Base-by-base conservation (phyloP, 257 asterid genomes). In the Gentiana straminea region DNA sequence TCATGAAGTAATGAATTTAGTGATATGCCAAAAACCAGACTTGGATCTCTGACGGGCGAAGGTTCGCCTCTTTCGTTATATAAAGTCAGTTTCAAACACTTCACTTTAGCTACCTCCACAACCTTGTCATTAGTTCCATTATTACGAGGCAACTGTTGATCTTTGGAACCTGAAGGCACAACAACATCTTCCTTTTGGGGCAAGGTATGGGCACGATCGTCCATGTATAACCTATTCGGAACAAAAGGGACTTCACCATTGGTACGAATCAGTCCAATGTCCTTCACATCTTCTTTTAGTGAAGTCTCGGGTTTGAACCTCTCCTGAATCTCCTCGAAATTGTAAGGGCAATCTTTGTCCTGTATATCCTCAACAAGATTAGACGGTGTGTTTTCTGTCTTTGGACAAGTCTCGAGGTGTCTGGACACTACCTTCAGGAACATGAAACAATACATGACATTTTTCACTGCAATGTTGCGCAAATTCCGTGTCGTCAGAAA, bases 251-350 rank as follows among this genome's bases (percentile, higher is more conserved):
- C n/a, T 88, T 61, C 51, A 34, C 94, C 94, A 60, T 75, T 77
- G 51, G 66, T 67, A 49, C 86, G 81, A 57, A 80, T 70, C 49
- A 89, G 78, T 45, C 97, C 95, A 54, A 86, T 68, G 33, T 71
- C 79, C 55, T 82, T 82, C 53, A 84, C 86, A 62, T 56, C 65
- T 63, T 86, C 95, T 77, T 73, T 84, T 46, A 82, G 79, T n/a
- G 95, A 82, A 68, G 62, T 68, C 49, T 85, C 94, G 51, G 73
- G 65, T 15, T 64, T 65, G 59, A 90, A 90, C 71, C n/a, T n/a
- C 81, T 81, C 34, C 77, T 67, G 65, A 58, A 90, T 90, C 75
- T 90, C 95, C 81, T 90, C 89, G 54, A 75, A 62, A 43, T 74
- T 82, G 67, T 73, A 82, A 7, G 92, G 94, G 64, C 77, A 77